Base-by-base conservation (phyloP, 805 yeast species). In the Pichia thaimueangensis region DNA sequence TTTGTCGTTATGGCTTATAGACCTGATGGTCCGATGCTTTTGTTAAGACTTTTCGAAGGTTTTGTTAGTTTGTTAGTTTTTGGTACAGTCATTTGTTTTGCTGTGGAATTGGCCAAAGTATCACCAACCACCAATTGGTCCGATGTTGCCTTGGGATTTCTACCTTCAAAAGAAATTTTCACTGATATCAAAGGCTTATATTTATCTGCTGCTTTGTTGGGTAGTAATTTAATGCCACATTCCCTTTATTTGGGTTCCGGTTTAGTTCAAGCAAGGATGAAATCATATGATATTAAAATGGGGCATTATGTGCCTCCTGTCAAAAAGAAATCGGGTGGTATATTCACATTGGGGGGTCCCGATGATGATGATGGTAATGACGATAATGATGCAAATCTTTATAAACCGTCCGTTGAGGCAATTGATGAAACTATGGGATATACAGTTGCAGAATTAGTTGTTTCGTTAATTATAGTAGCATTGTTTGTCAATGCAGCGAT, bases 211-310 rank as follows among this genome's bases (percentile, higher is more conserved):
- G 96, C 96, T 19, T 82, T 89, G 43, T 66, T 89, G 45, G 97
- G 97, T 24, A 95, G 96, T 20, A 88, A 96, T 2, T 91, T 89
- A 21, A 88, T 88, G 97, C 96, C 96, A 7, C 97, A 89, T 58
- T 82, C 93, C 2, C 67, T 88, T 39, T 88, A 83, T 56, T 69
- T 88, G 35, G 97, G 97, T 2, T 80, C 91, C 1, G 94, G 95
- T 12, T 76, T 89, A 42, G 96, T 86, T 6, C 94, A 87, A 58
- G 82, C 95, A 6, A 71, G 96, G 47, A 66, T 88, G 41, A 76
- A 84, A 52, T 94, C 86, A 35, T 86, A 67, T 55, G 97, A 88
- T 59, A 67, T 78, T 15, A 75, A 73, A 43, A 60, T 76, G 44
- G 95, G 95, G 1, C 66, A 70, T 58, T 81, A 74, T 54, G 58